Conservation (phyloP, 1,284 basidiomycete species). For the Ustilago shanxiensis region DNA sequence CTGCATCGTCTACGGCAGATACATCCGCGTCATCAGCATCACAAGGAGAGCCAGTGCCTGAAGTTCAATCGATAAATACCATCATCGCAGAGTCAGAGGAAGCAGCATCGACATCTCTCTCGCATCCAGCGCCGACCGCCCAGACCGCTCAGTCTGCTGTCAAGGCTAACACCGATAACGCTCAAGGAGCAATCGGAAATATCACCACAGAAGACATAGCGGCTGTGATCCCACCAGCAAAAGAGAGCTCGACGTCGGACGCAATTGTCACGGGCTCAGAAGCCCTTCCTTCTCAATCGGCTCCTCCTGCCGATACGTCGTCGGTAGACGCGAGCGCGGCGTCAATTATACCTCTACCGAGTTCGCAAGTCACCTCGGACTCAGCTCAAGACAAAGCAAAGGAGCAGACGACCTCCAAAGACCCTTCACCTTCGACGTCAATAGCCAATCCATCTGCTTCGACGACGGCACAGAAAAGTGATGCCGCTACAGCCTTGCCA, state of each 20-base stretch:
- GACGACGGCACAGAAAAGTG: neutral
- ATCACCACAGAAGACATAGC: neutral
- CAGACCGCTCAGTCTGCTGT: neutral
- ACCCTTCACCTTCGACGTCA: neutral
- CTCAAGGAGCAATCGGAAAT: neutral
- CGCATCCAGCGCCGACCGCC: neutral
- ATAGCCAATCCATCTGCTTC: neutral
- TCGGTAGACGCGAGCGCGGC: neutral
- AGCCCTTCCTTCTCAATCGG: neutral
- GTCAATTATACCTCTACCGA: neutral
- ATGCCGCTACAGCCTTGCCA: neutral
- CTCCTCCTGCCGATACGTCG: neutral
- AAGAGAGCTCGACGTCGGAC: neutral
- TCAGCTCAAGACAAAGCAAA: neutral
- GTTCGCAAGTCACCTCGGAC: neutral
- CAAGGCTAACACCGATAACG: neutral
- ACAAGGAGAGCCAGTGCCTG: neutral
- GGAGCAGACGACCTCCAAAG: neutral
- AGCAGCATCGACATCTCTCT: neutral
- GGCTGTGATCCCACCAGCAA: neutral
- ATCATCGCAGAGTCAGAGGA: neutral
- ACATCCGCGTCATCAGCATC: neutral
- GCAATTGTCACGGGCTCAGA: neutral
- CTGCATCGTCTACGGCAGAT: neutral
- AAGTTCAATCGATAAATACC: neutral